Conservation (phyloP, 2,329 filamentous ascomycete species). For the Penicillium janthinellum region DNA sequence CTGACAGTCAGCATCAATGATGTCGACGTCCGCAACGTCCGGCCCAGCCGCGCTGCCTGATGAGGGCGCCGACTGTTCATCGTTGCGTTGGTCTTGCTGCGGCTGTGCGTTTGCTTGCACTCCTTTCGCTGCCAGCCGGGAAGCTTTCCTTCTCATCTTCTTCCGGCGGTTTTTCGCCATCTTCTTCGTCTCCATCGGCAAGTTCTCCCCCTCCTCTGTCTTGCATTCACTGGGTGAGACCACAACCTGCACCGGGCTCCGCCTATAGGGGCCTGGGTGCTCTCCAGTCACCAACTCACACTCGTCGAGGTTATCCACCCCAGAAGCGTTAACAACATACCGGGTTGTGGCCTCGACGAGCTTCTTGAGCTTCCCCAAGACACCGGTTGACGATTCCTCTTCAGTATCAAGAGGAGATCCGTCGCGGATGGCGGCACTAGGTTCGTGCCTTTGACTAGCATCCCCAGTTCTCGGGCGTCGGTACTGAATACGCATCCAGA, state of each 20-base stretch:
- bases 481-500: neutral
- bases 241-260: neutral
- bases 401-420: neutral
- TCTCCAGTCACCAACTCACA: neutral
- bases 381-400: neutral
- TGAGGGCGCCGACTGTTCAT: neutral
- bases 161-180: neutral
- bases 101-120: constrained; percentile 1
- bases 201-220: neutral
- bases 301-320: neutral
- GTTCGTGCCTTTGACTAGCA: neutral
- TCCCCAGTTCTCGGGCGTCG: neutral
- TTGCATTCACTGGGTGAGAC: neutral
- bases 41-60: neutral
- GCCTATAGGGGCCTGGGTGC: neutral
- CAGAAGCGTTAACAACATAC: neutral
- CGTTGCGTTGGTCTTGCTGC: neutral
- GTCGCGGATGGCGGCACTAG: neutral
- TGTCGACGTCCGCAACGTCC: neutral
- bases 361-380: neutral
- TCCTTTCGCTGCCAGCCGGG: neutral
- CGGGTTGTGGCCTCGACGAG: neutral
- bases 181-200: neutral
- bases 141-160: neutral
- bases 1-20: neutral